Evolutionary conservation across 495 filamentous ascomycete genomes (phyloP).

Genomic region (Stereocaulon alpinum): DNA sequence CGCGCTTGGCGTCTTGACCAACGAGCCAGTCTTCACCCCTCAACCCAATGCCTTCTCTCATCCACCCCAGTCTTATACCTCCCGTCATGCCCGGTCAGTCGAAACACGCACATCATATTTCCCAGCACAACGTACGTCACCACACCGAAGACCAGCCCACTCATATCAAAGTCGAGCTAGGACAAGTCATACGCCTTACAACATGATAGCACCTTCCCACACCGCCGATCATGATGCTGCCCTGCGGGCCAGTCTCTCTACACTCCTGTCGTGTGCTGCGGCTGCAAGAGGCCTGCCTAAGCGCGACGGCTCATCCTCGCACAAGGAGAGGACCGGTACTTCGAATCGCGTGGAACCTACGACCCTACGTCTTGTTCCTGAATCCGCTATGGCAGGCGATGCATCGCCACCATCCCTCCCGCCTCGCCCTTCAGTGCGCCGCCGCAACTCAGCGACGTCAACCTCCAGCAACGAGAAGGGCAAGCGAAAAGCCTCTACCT

Average conservation of each 20-base stretch:
- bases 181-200: slow-evolving; percentile 39
- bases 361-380: slow-evolving; percentile 56
- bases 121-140: slow-evolving; percentile 18
- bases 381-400: slow-evolving; percentile 57
- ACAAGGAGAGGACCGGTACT: slow-evolving; percentile 17
- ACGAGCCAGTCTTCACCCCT: slow-evolving; percentile 58
- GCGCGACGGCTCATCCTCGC: slow-evolving; percentile 32
- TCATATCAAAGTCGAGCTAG: slow-evolving; percentile 24
- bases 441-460: slow-evolving; percentile 19
- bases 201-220: slow-evolving; percentile 63
- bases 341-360: slow-evolving; percentile 32
- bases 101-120: slow-evolving; percentile 28
- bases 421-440: slow-evolving; percentile 22
- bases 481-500: slow-evolving; percentile 41
- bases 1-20: slow-evolving; percentile 57
- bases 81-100: slow-evolving; percentile 12
- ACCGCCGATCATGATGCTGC: slow-evolving; percentile 88
- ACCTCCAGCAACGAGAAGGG: slow-evolving; percentile 30
- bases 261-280: slow-evolving; percentile 85
- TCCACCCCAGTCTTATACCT: slow-evolving; percentile 36
- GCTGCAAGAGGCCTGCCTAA: slow-evolving; percentile 77
- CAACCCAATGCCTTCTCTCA: slow-evolving; percentile 88
- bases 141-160: slow-evolving; percentile 16
- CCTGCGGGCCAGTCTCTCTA: slow-evolving; percentile 82
- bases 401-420: slow-evolving; percentile 22